These are phyloP conservation scores for Rickenella mellea DNA, from an alignment of 768 basidiomycete species.

Conservation along the genomic window DNA sequence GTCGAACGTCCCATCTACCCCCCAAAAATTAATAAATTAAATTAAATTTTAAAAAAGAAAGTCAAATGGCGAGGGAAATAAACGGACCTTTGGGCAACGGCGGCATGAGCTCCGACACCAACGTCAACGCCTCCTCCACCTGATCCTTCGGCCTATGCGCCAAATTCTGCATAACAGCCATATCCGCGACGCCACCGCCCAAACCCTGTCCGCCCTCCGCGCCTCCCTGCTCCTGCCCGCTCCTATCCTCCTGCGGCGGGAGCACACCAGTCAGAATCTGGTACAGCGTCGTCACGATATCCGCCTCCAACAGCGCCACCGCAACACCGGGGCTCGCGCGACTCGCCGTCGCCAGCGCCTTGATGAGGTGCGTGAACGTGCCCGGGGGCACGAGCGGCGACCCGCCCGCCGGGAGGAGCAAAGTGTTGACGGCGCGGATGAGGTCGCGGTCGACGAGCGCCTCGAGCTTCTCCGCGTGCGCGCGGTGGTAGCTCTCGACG, in stretches of 20 bases:
- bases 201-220: slow-evolving; percentile 63
- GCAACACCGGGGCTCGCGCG: slow-evolving; percentile 84
- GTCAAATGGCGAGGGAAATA: neutral
- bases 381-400: slow-evolving; percentile 78
- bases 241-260: slow-evolving; percentile 49
- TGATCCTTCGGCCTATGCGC: slow-evolving; percentile 96
- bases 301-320: slow-evolving; percentile 79
- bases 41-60: neutral
- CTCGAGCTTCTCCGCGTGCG: slow-evolving; percentile 80
- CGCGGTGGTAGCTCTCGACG: slow-evolving; percentile 84
- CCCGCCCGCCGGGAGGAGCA: slow-evolving; percentile 78
- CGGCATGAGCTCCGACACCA: slow-evolving; percentile 87
- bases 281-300: slow-evolving; percentile 86
- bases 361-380: slow-evolving; percentile 83
- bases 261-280: slow-evolving; percentile 93
- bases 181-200: slow-evolving; percentile 84
- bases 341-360: slow-evolving; percentile 81
- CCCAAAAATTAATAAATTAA: slow-evolving; percentile 5
- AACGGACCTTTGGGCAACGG: slow-evolving; percentile 79
- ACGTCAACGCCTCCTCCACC: slow-evolving; percentile 84
- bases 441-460: slow-evolving; percentile 69
- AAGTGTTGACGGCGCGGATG: slow-evolving; percentile 75
- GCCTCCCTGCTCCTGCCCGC: slow-evolving; percentile 51
- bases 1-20: slow-evolving; percentile 88
- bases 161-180: slow-evolving; percentile 97